Base-by-base conservation (phyloP, 345 rosid genomes). In the Geranium brycei region DNA sequence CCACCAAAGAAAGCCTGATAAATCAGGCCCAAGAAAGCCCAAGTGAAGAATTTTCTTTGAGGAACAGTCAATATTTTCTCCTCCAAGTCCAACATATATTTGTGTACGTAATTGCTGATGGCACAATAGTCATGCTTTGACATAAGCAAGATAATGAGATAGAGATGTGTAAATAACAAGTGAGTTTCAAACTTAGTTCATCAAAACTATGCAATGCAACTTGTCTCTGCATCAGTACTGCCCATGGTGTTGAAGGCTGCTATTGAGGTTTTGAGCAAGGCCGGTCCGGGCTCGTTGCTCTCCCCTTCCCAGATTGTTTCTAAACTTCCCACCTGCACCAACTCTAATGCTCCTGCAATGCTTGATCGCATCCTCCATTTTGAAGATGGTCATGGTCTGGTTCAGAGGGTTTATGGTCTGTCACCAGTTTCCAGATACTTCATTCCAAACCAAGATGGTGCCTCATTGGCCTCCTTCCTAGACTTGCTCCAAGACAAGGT, bases 241-340 rank as follows among this genome's bases (percentile, higher is more conserved):
- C 80, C 86, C 23, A 65, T 77, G 83, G 76, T 64, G 40, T 71
- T 75, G 66, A 75, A 73, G 64, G 65, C 78, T 8, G 72, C 83
- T 1, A 28, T 82, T 58, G 77, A 82, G 14, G 64, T 75, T 41
- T 65, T 77, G 18, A 40, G 62, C 23, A 56, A 55, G 32, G 76
- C 76, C 10, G 77, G 80, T 17, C 71, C 80, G 2, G 70, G 70
- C 4, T 80, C 77, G 31, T 60, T 13, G 69, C 77, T 78, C 32
- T 75, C 80, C 58, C 60, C 73, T 31, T 64, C 75, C 15, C 73
- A 71, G 67, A 73, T 81, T 31, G 78, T 72, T 12, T 68, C 75
- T 41, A 65, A 69, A 19, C 61, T 77, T 57, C 68, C 66, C 56
- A 17, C 59, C 23, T 38, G 62, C 55, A 16, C 23, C 38, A 69